Conservation (phyloP, 192 early-diverging fungal genomes). For the Linnemannia exigua region DNA sequence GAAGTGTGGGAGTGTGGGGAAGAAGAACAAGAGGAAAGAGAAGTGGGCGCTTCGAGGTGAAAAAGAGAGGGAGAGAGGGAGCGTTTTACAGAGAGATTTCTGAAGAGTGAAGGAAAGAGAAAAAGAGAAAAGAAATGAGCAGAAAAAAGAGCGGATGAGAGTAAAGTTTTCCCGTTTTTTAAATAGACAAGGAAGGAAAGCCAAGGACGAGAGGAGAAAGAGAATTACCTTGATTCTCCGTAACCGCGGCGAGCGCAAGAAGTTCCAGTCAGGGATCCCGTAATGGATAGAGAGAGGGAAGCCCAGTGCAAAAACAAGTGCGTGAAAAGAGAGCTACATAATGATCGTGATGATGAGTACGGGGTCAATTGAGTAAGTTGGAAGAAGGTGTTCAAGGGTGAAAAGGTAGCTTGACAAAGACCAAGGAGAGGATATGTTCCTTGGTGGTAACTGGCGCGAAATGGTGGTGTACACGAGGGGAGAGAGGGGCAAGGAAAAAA, state of each 20-base stretch:
- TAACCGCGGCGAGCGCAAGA: background rate
- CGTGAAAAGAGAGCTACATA: background rate
- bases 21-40: background rate
- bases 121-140: background rate
- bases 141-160: background rate
- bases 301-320: background rate
- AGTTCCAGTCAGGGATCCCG: too few species aligned
- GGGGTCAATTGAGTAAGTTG: background rate
- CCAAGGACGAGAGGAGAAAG: background rate
- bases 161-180: background rate
- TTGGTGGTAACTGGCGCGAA: background rate
- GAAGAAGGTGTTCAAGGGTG: conserved; percentile 14
- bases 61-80: background rate
- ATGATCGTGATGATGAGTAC: background rate
- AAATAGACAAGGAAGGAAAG: background rate
- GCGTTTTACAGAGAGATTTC: background rate
- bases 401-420: conserved; percentile 9
- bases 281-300: too few species aligned
- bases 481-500: background rate
- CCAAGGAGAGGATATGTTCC: background rate
- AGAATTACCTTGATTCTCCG: background rate
- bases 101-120: background rate
- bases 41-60: background rate
- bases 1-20: background rate
- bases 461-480: background rate